These are phyloP conservation scores for Cladosporium cucumerinum DNA, from an alignment of 2,329 filamentous ascomycete species.

Conservation along the genomic window DNA sequence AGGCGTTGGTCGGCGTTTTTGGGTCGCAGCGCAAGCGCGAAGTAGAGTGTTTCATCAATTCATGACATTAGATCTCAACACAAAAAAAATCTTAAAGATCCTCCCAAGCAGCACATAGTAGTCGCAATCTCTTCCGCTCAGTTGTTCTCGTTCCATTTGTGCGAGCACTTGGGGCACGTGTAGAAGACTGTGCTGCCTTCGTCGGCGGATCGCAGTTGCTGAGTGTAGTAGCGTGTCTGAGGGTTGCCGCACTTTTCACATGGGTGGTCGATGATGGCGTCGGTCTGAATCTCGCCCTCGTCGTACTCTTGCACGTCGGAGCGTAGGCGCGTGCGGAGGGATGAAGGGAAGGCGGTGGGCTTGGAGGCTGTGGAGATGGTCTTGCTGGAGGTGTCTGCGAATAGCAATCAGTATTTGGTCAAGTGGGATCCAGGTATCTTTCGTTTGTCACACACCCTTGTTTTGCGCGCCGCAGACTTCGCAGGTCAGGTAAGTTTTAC, in stretches of 20 bases:
- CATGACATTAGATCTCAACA: constrained; percentile 10
- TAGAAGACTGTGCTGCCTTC: constrained; percentile 94
- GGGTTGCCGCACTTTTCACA: constrained; percentile 79
- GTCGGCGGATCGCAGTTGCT: constrained; percentile 87
- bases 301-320: constrained; percentile 83
- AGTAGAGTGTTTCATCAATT: neutral
- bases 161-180: constrained; percentile 73
- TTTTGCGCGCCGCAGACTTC: constrained; percentile 83
- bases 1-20: constrained; percentile 8
- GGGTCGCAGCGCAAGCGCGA: constrained; percentile 4
- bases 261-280: constrained; percentile 63
- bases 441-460: constrained; percentile 60
- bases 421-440: neutral
- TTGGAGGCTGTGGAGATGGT: constrained; percentile 81
- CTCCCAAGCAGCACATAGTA: neutral
- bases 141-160: constrained; percentile 69
- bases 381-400: constrained; percentile 69
- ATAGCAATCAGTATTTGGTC: neutral
- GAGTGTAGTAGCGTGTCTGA: constrained; percentile 79
- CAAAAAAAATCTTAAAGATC: neutral
- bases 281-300: constrained; percentile 64
- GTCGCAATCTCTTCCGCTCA: constrained; percentile 36
- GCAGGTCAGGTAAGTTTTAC: constrained; percentile 74
- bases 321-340: constrained; percentile 71
- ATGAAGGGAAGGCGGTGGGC: constrained; percentile 82